phyloP scores from a whole-genome alignment of 169 alveolate species.

The Eimeria zaria region DNA sequence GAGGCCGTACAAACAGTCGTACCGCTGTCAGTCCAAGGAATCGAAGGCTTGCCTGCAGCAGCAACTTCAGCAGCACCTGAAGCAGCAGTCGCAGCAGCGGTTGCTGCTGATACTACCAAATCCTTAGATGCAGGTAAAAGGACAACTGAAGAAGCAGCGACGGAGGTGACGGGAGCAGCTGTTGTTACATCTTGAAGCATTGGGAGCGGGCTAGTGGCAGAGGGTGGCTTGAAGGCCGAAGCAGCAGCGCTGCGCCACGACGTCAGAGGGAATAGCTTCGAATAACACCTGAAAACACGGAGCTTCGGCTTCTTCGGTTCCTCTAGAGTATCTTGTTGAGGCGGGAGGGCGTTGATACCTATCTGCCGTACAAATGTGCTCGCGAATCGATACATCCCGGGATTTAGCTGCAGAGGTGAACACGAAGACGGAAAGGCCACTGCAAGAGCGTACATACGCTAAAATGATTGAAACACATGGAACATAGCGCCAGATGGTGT shows the following conservation, averaged over 20 bases:
- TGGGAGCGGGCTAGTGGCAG: background rate
- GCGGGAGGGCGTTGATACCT: slow-evolving; percentile 27
- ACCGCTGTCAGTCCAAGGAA: background rate
- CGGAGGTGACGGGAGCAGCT: background rate
- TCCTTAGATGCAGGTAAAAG: background rate
- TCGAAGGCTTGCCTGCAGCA: background rate
- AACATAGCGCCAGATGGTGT: background rate
- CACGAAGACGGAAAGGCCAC: background rate
- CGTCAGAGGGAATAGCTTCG: slow-evolving; percentile 58
- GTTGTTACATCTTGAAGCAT: background rate
- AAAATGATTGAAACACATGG: background rate
- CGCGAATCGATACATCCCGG: slow-evolving; percentile 42
- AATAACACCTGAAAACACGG: slow-evolving; percentile 58
- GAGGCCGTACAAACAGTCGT: background rate
- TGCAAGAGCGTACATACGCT: background rate
- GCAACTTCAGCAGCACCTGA: background rate
- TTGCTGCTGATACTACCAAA: slow-evolving; percentile 9
- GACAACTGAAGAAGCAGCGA: slow-evolving; percentile 1
- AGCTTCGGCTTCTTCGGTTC: background rate
- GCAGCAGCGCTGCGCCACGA: slow-evolving; percentile 4
- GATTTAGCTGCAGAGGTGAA: slow-evolving; percentile 1
- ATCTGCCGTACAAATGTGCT: slow-evolving; percentile 37
- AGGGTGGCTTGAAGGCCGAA: background rate
- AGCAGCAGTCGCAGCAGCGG: background rate
- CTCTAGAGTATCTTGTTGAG: background rate